phyloP scores from a whole-genome alignment of 2,329 filamentous ascomycete species.

The Fusarium fujikuroi region DNA sequence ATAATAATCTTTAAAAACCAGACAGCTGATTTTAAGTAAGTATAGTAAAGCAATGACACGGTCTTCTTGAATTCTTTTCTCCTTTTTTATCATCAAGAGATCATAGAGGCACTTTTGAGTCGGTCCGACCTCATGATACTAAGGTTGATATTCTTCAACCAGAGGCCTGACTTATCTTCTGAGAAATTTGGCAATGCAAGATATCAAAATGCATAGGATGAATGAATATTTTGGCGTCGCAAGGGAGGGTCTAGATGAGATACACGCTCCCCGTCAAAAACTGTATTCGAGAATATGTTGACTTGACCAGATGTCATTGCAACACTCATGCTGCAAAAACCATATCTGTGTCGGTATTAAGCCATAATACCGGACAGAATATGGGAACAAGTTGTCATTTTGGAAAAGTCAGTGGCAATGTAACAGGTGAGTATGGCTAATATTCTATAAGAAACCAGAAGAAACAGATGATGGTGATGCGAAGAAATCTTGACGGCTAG shows the following conservation, averaged over 20 bases:
- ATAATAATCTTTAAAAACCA: not conserved
- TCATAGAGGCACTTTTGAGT: not conserved
- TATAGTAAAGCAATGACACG: not conserved
- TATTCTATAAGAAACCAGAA: not conserved
- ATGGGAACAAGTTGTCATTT: constrained; percentile 45
- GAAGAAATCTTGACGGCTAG: not conserved
- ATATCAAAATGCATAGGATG: not conserved
- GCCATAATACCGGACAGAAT: constrained; percentile 27
- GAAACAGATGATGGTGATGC: not conserved
- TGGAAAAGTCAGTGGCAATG: constrained; percentile 1
- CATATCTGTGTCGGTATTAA: constrained; percentile 39
- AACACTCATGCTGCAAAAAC: constrained; percentile 48
- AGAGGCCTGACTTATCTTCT: not conserved
- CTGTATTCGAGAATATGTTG: not conserved
- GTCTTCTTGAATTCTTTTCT: not conserved
- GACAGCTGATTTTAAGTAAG: not conserved
- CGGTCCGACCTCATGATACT: not conserved
- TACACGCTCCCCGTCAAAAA: accelerated
- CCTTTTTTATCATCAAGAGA: not conserved
- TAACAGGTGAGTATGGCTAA: not conserved
- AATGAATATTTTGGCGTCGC: not conserved
- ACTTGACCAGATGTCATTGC: constrained; percentile 47
- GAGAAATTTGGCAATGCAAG: not conserved
- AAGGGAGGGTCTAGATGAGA: not conserved
- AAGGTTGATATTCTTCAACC: not conserved